phyloP scores from a whole-genome alignment of 176 grass and related monocot genomes.

The Oryza glumipatula region DNA sequence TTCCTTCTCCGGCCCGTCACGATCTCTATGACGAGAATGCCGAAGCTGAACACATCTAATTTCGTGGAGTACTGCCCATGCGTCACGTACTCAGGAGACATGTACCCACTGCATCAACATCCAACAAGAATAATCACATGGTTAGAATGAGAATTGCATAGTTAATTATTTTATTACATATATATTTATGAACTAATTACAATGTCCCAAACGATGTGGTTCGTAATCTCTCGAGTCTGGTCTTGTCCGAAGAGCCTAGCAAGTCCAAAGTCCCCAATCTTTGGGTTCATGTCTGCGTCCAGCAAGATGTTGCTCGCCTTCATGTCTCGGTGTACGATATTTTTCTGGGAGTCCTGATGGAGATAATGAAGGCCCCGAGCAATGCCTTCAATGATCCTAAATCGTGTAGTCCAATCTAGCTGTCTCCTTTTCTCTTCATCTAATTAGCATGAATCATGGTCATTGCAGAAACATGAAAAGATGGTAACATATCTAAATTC shows the following conservation, averaged over 20 bases:
- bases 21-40: slow-evolving; percentile 61
- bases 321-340: slow-evolving; percentile 44
- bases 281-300: slow-evolving; percentile 37
- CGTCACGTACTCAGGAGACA: slow-evolving; percentile 45
- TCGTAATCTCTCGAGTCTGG: slow-evolving; percentile 39
- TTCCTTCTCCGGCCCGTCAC: slow-evolving; percentile 47
- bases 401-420: slow-evolving; percentile 39
- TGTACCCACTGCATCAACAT: slow-evolving; percentile 44
- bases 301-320: slow-evolving; percentile 44
- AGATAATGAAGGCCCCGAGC: slow-evolving; percentile 52
- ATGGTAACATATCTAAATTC: no score
- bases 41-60: slow-evolving; percentile 66
- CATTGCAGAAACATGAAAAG: no score
- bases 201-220: slow-evolving; percentile 34
- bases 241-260: slow-evolving; percentile 47
- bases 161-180: no score
- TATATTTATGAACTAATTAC: neutral
- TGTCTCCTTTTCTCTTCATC: neutral
- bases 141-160: no score
- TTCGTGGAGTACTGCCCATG: slow-evolving; percentile 62
- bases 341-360: slow-evolving; percentile 49
- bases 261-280: slow-evolving; percentile 50
- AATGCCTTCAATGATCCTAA: slow-evolving; percentile 52
- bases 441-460: no score
- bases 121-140: no score